phyloP scores from a whole-genome alignment of 441 rosid species.

The Gossypium schwendimanii region DNA sequence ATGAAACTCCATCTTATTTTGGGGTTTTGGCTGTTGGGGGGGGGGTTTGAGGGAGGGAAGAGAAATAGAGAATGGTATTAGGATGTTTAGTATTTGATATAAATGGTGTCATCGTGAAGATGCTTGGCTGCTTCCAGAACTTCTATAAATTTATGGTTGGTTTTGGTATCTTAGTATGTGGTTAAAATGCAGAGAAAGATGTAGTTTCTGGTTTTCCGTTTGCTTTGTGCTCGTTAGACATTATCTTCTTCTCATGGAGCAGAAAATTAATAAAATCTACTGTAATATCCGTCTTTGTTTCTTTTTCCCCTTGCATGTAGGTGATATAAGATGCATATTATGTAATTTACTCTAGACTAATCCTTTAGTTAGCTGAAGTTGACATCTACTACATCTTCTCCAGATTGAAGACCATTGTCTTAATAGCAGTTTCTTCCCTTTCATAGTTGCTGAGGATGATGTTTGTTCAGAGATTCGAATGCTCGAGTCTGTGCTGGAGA shows the following conservation, averaged over 20 bases:
- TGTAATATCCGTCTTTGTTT: neutral
- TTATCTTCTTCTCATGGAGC: neutral
- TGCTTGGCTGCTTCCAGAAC: neutral
- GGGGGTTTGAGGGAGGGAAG: neutral
- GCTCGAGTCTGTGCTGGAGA: slow-evolving; percentile 62
- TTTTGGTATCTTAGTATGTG: neutral
- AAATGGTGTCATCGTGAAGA: neutral
- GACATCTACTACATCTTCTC: slow-evolving; percentile 22
- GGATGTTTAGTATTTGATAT: neutral
- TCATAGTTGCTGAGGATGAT: slow-evolving; percentile 71
- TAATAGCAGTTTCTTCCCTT: slow-evolving; percentile 82
- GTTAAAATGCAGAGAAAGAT: neutral
- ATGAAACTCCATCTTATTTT: neutral
- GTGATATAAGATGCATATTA: neutral
- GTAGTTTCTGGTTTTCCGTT: neutral
- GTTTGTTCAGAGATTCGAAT: slow-evolving; percentile 70
- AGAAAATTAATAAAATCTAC: neutral
- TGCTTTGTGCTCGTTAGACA: neutral
- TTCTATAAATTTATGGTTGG: neutral
- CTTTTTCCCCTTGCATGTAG: neutral
- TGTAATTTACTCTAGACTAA: neutral
- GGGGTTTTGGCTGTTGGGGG: neutral
- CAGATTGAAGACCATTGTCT: slow-evolving; percentile 82
- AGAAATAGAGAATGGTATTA: neutral
- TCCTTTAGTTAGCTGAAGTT: slow-evolving; percentile 13